Evolutionary conservation across 768 basidiomycete species (phyloP), one percentile per base, ranked within the genome.

Genomic region (Hydnum rufescens): DNA sequence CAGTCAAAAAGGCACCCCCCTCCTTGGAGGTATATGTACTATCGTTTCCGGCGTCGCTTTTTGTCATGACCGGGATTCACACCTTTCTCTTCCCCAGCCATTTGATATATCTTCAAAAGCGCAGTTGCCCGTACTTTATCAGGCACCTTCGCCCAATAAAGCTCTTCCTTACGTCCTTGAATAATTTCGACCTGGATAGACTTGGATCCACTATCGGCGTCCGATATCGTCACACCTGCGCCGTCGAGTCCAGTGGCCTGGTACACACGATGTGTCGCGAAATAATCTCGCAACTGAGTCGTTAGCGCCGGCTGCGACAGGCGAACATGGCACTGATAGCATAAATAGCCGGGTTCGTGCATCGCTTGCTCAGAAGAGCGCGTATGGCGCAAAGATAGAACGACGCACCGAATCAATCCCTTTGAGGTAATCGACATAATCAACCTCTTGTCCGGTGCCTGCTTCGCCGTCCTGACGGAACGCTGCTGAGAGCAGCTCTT

Each of bases 81-180:
- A n/a, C n/a, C n/a, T n/a, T n/a, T n/a, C n/a, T n/a, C n/a, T n/a
- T n/a, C n/a, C n/a, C n/a, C n/a, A n/a, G n/a, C n/a, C n/a, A n/a
- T n/a, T n/a, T n/a, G n/a, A n/a, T n/a, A n/a, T n/a, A n/a, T n/a
- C 60, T 68, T 74, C 42, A 69, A 68, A 36, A 82, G 73, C 0
- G 84, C 82, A 57, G 75, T 71, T 47, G 65, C 62, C 16, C 77
- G 68, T 25, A 85, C 70, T 60, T 80, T 84, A 59, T 79, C 76
- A 0, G 85, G 85, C 0, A 87, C 76, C 55, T 78, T 78, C 52
- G 77, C 72, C 85, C 84, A 87, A 58, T 87, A 87, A 32, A 87
- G 51, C 53, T 72, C 74, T 58, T 85, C 84, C 53, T 71, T 68
- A 61, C 66, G 75, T 2, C 81, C 84, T 2, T 63, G 60, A 0